Percentiles rank a stretch among this genome's conserved stretches.
phyloP scores from a whole-genome alignment of 176 grass and related monocot genomes.

The Triticum monococcum region DNA sequence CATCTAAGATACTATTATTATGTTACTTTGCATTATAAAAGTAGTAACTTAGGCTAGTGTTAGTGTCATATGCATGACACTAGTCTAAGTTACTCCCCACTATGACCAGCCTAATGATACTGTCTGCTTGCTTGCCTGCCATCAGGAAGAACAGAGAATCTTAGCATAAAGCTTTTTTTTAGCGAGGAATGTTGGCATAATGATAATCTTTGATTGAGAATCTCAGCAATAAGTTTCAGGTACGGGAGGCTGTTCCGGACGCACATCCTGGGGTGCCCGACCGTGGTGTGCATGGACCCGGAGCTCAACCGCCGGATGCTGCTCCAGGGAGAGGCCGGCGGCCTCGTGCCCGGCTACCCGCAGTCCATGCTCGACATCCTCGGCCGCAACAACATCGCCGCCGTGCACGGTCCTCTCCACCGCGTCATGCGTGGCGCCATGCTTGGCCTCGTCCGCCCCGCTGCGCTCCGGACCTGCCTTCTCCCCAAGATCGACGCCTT shows the following conservation, averaged over 20 bases:
- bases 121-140: too few species aligned
- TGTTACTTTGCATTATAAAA: too few species aligned
- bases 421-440: constrained; percentile 82
- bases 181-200: too few species aligned
- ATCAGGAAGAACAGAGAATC: too few species aligned
- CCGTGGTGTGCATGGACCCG: constrained; percentile 94
- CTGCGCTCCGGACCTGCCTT: constrained; percentile 62
- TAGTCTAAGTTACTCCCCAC: too few species aligned
- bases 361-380: constrained; percentile 97
- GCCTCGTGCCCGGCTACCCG: constrained; percentile 88
- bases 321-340: constrained; percentile 49
- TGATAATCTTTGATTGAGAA: too few species aligned
- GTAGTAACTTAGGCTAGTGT: too few species aligned
- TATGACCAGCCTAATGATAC: too few species aligned
- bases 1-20: too few species aligned
- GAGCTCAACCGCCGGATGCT: constrained; percentile 81
- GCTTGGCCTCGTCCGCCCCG: constrained; percentile 61
- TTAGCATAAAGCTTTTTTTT: too few species aligned
- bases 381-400: constrained; percentile 84
- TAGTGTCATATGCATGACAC: too few species aligned
- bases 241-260: constrained; percentile 89
- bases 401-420: constrained; percentile 79
- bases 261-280: constrained; percentile 96
- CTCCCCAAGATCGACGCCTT: constrained; percentile 87
- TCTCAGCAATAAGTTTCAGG: constrained; percentile 16